Evolutionary conservation across 1,284 basidiomycete genomes (phyloP), one percentile per base, ranked within the genome.

Genomic region (Rhodotorula mucilaginosa): DNA sequence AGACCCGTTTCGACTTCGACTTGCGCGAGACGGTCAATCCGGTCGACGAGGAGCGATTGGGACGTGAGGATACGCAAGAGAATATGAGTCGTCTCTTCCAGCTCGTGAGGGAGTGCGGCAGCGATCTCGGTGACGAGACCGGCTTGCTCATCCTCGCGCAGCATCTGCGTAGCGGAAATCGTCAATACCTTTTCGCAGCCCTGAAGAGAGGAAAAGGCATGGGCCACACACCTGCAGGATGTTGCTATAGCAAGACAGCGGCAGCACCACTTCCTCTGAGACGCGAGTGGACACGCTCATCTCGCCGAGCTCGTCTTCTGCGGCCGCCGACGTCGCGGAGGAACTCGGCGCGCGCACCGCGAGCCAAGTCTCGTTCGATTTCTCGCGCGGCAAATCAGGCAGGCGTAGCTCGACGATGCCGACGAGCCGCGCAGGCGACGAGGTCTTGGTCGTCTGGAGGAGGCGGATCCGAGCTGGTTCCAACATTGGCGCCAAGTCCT

Each of bases 351-450:
- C 21, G 26, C n/a, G 48, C 7, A 47, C 52, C 5, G 74, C 68
- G 81, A 88, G 92, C 90, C 90, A 92, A 15, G 90, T 90, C 77
- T 93, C 91, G 19, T 90, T 84, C 13, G 82, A 80, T 75, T 91
- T 89, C 23, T 88, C 87, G 49, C 90, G 84, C 26, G 88, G 85
- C 76, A 92, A 90, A 77, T 89, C 89, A 12, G 82, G 82, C 46
- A 92, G 82, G 2, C 87, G 83, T 64, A 93, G 86, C 39, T 83
- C 83, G n/a, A 88, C 84, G 46, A 83, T 84, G 19, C 91, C 91
- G 54, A 80, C 56, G 6, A 78, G 63, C 3, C 58, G 58, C 10
- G 73, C 65, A 15, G 63, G 61, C 29, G 64, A 54, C 5, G 70
- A 67, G 44, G 52, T 59, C 61, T 77, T 75, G 34, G 72, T 71